phyloP scores from a whole-genome alignment of 176 grass and related monocot genomes.

The Coix lacrymajobi region DNA sequence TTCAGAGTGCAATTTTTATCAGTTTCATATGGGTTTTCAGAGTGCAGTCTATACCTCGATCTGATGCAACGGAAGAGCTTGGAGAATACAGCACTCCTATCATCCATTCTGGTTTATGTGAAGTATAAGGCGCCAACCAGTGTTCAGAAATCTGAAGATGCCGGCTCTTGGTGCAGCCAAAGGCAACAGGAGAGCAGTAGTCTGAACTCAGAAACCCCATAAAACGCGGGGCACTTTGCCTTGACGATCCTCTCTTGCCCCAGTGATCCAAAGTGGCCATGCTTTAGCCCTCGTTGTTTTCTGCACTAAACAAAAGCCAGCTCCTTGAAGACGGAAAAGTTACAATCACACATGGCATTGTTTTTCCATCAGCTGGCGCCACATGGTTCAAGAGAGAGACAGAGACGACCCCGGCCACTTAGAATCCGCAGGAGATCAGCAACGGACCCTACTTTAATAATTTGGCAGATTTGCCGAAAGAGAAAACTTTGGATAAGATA shows the following conservation, averaged over 20 bases:
- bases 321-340: neutral
- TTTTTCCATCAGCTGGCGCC: neutral
- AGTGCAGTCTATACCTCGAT: neutral
- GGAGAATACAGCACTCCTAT: neutral
- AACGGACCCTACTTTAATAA: neutral
- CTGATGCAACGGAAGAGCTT: neutral
- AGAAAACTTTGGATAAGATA: neutral
- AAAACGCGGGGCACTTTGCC: neutral
- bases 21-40: neutral
- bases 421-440: neutral
- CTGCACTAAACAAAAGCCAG: neutral
- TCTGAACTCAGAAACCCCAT: neutral
- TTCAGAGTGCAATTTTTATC: neutral
- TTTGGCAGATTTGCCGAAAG: neutral
- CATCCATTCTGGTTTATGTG: neutral
- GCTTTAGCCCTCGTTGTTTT: conserved; percentile 3
- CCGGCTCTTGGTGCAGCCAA: conserved; percentile 15
- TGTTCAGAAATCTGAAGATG: neutral
- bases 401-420: neutral
- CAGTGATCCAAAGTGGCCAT: neutral
- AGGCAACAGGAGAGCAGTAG: neutral
- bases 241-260: neutral
- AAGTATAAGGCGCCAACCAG: neutral
- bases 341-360: neutral
- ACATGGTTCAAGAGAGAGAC: neutral